Evolutionary conservation across 371 early-diverging fungal genomes (phyloP), one percentile per base, ranked within the genome.

Genomic region (Funneliformis caledonium): DNA sequence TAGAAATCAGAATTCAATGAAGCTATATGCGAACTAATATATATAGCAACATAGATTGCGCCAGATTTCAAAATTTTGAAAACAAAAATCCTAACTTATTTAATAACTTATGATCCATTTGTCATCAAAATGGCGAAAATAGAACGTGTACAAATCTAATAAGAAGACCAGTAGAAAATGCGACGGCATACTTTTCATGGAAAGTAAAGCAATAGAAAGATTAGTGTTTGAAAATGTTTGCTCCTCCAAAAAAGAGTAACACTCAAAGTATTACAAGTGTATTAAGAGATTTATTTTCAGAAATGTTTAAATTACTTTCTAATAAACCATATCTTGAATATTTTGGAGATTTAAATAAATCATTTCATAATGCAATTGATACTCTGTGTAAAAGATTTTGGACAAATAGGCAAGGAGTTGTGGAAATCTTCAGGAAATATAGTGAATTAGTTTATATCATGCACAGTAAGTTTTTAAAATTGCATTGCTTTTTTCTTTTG

Each of bases 1-100:
- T 69, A 42, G 69, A 37, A 69, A 69, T 43, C 69, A 43, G 69
- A 69, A 16, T 70, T 70, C 9, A 16, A 70, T 43, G 16, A 70
- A 70, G 2, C 26, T 22, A 70, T 70, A 43, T 42, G 70, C 42
- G 70, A 70, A 12, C 0, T 12, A 62, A 62, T 12, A 31, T 62
- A 62, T 62, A 70, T 43, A 70, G 70, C 16, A 5, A 47, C 47
- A 9, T 70, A 43, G 43, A 45, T 70, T 70, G 70, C 10, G 2
- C 69, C 69, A 43, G 69, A 69, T 37, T n/a, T 70, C 22, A 43
- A 70, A 42, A 22, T 70, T 2, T 70, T 70, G 70, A 70, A 70
- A 70, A 45, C 45, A 70, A 70, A 70, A 43, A 42, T 11, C 70
- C 70, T 6, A 16, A 7, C 2, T 7, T 70, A 47, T 70, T 70